Percentiles rank a stretch among this genome's conserved stretches.
These are phyloP conservation scores for Rhazya stricta DNA, from an alignment of 257 asterid genomes.

Conservation along the genomic window DNA sequence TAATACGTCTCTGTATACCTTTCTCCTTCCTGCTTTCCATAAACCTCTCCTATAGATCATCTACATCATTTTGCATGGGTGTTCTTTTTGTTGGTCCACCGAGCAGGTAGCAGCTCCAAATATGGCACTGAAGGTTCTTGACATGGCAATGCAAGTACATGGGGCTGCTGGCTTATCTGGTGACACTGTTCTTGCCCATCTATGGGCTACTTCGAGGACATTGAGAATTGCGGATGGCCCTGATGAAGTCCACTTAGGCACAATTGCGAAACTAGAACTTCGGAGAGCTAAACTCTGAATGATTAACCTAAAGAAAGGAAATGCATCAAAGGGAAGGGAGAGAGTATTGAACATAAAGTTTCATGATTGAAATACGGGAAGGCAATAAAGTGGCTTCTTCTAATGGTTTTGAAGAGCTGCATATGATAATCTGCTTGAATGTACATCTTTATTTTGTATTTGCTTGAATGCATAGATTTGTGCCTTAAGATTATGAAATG, in stretches of 20 bases:
- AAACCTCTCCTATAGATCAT: neutral
- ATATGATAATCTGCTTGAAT: neutral
- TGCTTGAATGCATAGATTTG: neutral
- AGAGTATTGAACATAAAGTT: neutral
- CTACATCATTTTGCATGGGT: neutral
- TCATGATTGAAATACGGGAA: neutral
- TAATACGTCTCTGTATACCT: neutral
- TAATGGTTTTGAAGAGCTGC: neutral
- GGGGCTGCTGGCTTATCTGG: conserved; percentile 95
- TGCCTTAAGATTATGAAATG: neutral
- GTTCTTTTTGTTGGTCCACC: neutral
- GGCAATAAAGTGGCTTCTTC: neutral
- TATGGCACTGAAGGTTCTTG: conserved; percentile 87
- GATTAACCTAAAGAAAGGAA: neutral
- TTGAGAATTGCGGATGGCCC: conserved; percentile 95
- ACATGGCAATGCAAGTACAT: conserved; percentile 93
- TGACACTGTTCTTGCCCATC: conserved; percentile 77
- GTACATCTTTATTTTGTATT: neutral
- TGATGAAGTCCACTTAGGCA: conserved; percentile 89
- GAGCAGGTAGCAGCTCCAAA: conserved; percentile 86
- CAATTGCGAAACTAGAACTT: conserved; percentile 78
- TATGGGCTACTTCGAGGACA: conserved; percentile 87
- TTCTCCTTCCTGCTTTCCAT: neutral
- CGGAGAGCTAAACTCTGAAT: conserved; percentile 68
- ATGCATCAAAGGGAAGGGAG: neutral